Evolutionary conservation across 768 basidiomycete species (phyloP).

Genomic region (Cystobasidiopsis lactophilus): DNA sequence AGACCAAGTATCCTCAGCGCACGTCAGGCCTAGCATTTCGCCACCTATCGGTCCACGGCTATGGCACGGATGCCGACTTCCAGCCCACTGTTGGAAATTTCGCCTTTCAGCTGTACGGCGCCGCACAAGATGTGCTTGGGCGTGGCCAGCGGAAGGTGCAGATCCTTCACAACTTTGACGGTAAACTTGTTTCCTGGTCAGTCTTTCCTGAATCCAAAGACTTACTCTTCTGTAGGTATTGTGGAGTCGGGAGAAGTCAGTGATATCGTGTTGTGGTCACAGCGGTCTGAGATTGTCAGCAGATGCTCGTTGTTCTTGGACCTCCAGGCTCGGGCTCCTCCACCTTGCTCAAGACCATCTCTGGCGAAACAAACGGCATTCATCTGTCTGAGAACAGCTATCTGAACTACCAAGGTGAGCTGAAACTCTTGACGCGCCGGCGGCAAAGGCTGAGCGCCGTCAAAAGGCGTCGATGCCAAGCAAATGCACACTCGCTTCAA

Average conservation of each 20-base stretch:
- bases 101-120: slow-evolving; percentile 12
- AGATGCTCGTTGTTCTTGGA: slow-evolving; percentile 54
- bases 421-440: too few relatives aligned
- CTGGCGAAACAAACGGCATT: slow-evolving; percentile 56
- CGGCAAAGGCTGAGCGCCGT: slow-evolving; percentile 47
- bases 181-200: too few relatives aligned
- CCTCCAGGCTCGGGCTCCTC: slow-evolving; percentile 66
- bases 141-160: slow-evolving; percentile 5
- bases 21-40: slow-evolving; percentile 27
- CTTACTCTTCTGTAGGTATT: too few relatives aligned
- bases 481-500: slow-evolving; percentile 28
- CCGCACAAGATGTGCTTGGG: slow-evolving; percentile 7
- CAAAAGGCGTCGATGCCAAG: slow-evolving; percentile 47
- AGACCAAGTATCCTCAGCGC: slow-evolving; percentile 19
- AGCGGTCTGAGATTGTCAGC: slow-evolving; percentile 24
- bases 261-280: background rate
- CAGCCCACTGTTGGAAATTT: slow-evolving; percentile 30
- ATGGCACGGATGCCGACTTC: slow-evolving; percentile 25
- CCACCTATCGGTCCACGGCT: slow-evolving; percentile 25
- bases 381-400: too few relatives aligned
- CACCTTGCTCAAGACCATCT: slow-evolving; percentile 54
- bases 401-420: too few relatives aligned
- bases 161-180: slow-evolving; percentile 30
- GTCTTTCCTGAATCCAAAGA: too few relatives aligned
- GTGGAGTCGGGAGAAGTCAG: slow-evolving; percentile 49